Base-by-base conservation (phyloP, 2,329 filamentous ascomycete genomes). In the Colletotrichum chrysophilum region DNA sequence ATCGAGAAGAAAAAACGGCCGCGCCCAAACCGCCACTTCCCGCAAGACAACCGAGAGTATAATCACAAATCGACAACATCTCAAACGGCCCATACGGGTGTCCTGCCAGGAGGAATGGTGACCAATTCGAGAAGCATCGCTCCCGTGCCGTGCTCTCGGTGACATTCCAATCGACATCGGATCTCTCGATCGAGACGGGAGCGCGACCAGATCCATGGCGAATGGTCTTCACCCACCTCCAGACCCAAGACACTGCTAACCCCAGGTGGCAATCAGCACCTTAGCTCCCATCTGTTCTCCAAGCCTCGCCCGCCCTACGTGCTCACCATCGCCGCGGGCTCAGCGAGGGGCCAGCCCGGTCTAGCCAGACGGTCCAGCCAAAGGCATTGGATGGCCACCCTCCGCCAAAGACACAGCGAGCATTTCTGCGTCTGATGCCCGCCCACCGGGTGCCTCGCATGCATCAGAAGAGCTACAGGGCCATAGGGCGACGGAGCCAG, bases 281-380 rank as follows among this genome's bases (percentile, higher is more conserved):
- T 34, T 18, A 43, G n/a, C 32, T 38, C 21, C 28, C 21, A 14
- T 32, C 32, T 62, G 48, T 26, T 28, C 38, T 66, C 28, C 34
- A 58, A 70, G 60, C 72, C 72, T 66, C 67, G 60, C 68, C 73
- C 56, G 62, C 43, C 61, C 30, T 52, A 34, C 24, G 68, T 66
- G 28, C 32, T 74, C 60, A 74, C 60, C 30, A 48, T 34, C 16
- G 28, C 55, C 69, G 28, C 58, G 68, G 30, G 68, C 38, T 32
- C 43, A 74, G 56, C 58, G 58, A 30, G 26, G 43, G 60, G 48
- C 68, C 62, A 64, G 43, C 64, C 55, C 32, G 69, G 68, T 21
- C 71, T 24, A 66, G 68, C 67, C 60, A 58, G 48, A 36, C 64
- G n/a, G 64, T 61, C 60, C 12, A n/a, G 70, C 34, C 32, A 34